phyloP scores from a whole-genome alignment of 2,329 filamentous ascomycete species.

The Epichloe glyceriae region DNA sequence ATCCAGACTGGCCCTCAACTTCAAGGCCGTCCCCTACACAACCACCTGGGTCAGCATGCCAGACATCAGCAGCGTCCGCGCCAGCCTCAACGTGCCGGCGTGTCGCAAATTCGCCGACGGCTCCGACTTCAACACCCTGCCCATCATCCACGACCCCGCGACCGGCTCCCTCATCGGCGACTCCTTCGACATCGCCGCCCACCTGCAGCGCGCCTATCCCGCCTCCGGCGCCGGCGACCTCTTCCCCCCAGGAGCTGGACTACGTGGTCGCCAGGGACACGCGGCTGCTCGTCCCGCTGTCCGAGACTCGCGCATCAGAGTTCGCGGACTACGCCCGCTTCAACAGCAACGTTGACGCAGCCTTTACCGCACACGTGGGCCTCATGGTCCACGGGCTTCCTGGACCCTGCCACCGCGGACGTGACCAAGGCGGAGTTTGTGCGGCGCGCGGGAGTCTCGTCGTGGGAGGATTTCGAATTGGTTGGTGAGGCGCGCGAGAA shows the following conservation, averaged over 20 bases:
- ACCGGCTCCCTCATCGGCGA: slow-evolving; percentile 38
- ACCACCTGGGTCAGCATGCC: slow-evolving; percentile 38
- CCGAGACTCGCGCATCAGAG: slow-evolving; percentile 15
- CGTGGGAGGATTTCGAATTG: slow-evolving; percentile 31
- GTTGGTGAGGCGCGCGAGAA: slow-evolving; percentile 25
- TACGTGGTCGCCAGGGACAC: slow-evolving; percentile 17
- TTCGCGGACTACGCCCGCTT: slow-evolving; percentile 23
- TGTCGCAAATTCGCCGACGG: slow-evolving; percentile 43
- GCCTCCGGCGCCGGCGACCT: slow-evolving; percentile 25
- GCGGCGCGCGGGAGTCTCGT: slow-evolving; percentile 28
- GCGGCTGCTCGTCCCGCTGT: slow-evolving; percentile 24
- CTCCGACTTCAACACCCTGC: slow-evolving; percentile 46
- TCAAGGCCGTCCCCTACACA: slow-evolving; percentile 22
- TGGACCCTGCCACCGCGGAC: slow-evolving; percentile 36
- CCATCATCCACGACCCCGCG: slow-evolving; percentile 36
- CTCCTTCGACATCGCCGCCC: slow-evolving; percentile 51
- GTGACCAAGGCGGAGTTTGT: slow-evolving; percentile 32
- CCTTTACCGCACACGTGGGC: slow-evolving; percentile 33
- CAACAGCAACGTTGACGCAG: slow-evolving; percentile 40
- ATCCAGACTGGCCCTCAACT: slow-evolving; percentile 26
- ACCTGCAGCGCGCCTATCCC: slow-evolving; percentile 41
- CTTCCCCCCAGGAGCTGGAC: slow-evolving; percentile 32
- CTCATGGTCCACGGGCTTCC: slow-evolving; percentile 31
- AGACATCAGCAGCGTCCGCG: slow-evolving; percentile 36
- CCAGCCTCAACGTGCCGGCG: slow-evolving; percentile 30